Evolutionary conservation across 208 protist genomes (phyloP), one percentile per base, ranked within the genome.

Genomic region (Leishmania mexicana): DNA sequence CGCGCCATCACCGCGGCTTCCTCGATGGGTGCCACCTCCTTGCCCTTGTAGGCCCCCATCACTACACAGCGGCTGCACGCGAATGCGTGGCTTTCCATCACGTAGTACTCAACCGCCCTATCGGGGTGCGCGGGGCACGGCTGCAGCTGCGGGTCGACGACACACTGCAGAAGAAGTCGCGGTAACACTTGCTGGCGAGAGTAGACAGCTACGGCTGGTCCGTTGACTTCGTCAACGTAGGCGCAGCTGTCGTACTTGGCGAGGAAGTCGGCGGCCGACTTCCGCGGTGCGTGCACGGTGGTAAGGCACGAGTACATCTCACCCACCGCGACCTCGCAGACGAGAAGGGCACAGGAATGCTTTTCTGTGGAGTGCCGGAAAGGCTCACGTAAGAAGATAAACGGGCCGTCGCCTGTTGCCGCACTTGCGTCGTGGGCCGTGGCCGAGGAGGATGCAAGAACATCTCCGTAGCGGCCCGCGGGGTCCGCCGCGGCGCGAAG

Each of bases 61-160:
- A 94, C 90, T 7, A 93, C 93, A 73, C 93, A 96, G 28, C 83
- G 87, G 75, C 90, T 94, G 86, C 93, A 96, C 40, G 86, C 93
- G 80, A 96, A 94, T 7, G 79, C 84, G 58, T 92, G 81, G 49
- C 60, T 82, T 31, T 90, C 86, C 65, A 84, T 40, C 38, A 94
- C 87, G 81, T 93, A 96, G 82, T 94, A 96, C 89, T 96, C 93
- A 71, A 93, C 89, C 24, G 89, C 74, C 15, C 88, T 75, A 53
- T 85, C 81, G 0, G 89, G 92, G 83, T 96, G 93, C 15, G 87
- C 81, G 1, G 90, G 85, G 85, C 93, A 96, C 1, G 91, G 86
- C 40, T 85, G 80, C 35, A 92, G 68, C n/a, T 76, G 80, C 4
- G 88, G 86, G 78, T 96, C 91, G 5, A 96, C 89, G 17, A 81